A percentile compares a stretch with the other conserved stretches of the same genome.
Conservation (phyloP, 2,329 filamentous ascomycete genomes). For the Fusarium oxysporum region DNA sequence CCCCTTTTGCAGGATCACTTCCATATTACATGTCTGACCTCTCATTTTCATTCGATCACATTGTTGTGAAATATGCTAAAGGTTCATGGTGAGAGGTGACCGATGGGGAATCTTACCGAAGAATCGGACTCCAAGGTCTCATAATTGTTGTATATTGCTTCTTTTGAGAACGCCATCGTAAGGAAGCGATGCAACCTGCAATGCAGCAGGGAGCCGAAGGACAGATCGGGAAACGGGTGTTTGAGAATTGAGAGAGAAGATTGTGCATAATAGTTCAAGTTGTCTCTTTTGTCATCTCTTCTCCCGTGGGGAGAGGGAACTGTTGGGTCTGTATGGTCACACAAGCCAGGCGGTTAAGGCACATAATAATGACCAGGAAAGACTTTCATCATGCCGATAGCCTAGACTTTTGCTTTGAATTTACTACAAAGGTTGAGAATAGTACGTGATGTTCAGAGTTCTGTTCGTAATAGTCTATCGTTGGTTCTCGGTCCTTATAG, state of each 20-base stretch:
- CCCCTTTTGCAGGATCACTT: slow-evolving; percentile 6
- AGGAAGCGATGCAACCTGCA: slow-evolving; percentile 35
- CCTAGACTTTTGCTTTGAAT: background rate
- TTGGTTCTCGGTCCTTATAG: background rate
- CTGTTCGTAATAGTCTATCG: background rate
- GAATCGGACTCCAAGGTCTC: slow-evolving; percentile 14
- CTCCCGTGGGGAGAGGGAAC: slow-evolving; percentile 32
- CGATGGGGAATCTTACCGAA: slow-evolving; percentile 24
- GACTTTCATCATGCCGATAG: background rate
- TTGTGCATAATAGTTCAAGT: slow-evolving; percentile 4
- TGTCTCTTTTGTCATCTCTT: slow-evolving; percentile 35
- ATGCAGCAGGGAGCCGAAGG: slow-evolving; percentile 17
- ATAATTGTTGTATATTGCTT: slow-evolving; percentile 34
- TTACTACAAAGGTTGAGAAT: background rate
- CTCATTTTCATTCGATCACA: slow-evolving; percentile 6
- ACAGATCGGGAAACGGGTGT: slow-evolving; percentile 22
- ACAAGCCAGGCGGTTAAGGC: background rate
- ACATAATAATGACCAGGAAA: background rate
- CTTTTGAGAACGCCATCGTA: slow-evolving; percentile 27
- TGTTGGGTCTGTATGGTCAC: background rate
- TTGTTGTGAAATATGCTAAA: slow-evolving; percentile 5
- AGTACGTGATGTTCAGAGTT: background rate
- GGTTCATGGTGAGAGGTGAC: slow-evolving; percentile 22
- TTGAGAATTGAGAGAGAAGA: slow-evolving; percentile 12
- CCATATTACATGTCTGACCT: background rate